Evolutionary conservation across 208 protist species (phyloP).

Genomic region (Acanthamoeba healyi): DNA sequence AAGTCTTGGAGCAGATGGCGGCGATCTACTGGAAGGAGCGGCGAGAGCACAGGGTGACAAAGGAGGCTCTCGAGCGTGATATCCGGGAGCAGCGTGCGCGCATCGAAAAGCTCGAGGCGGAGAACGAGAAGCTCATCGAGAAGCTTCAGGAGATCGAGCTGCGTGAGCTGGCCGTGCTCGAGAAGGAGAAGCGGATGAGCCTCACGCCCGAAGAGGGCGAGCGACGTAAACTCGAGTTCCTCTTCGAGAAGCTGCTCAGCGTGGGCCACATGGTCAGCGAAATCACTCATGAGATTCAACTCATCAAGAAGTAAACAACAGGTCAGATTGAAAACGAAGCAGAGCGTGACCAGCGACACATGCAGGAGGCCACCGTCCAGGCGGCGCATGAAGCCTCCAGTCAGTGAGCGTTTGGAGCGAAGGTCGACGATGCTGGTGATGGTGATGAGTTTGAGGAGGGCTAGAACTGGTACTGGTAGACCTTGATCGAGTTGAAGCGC

Average conservation of each 20-base stretch:
- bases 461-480: too few species aligned
- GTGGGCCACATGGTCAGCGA: slow-evolving; percentile 29
- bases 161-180: slow-evolving; percentile 23
- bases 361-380: too few species aligned
- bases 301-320: slow-evolving; percentile 29
- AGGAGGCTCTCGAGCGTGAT: slow-evolving; percentile 14
- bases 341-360: too few species aligned
- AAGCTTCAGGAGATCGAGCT: slow-evolving; percentile 39
- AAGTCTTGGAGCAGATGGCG: slow-evolving; percentile 29
- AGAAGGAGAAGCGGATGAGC: slow-evolving; percentile 53
- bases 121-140: slow-evolving; percentile 49
- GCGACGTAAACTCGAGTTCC: slow-evolving; percentile 36
- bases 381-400: too few species aligned
- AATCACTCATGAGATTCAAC: slow-evolving; percentile 19
- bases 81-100: neutral
- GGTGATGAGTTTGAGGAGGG: too few species aligned
- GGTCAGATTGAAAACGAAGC: too few species aligned
- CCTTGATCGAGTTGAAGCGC: too few species aligned
- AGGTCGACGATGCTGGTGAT: too few species aligned
- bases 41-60: neutral
- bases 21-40: slow-evolving; percentile 55
- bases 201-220: slow-evolving; percentile 36
- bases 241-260: slow-evolving; percentile 37
- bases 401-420: too few species aligned
- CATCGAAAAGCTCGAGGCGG: slow-evolving; percentile 36